These are phyloP conservation scores for Candida maltosa DNA, from an alignment of 805 yeast genomes.

Conservation along the genomic window DNA sequence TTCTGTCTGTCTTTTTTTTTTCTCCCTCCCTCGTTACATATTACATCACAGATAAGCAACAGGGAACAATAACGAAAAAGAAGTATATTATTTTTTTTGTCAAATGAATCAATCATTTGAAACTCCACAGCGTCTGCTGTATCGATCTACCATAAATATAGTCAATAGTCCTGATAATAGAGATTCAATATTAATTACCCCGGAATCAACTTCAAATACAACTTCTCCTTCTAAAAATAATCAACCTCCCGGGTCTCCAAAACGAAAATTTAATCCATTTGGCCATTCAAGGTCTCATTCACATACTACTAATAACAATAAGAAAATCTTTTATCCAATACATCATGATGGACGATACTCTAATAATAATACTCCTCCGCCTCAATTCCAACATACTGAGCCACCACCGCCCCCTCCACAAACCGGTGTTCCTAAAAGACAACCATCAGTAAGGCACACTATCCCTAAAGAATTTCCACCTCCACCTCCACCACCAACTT, in stretches of 20 bases:
- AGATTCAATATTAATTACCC: neutral
- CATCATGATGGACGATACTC: constrained; percentile 2
- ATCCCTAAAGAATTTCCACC: neutral
- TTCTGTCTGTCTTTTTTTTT: neutral
- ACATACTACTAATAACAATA: neutral
- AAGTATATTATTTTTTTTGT: neutral
- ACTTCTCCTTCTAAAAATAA: neutral
- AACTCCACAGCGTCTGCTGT: neutral
- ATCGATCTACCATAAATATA: neutral
- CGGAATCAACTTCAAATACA: neutral
- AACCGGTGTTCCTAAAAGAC: neutral
- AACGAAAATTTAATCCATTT: neutral
- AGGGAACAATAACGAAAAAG: neutral
- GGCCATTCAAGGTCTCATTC: constrained; percentile 5
- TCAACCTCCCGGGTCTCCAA: neutral
- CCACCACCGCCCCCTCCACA: neutral
- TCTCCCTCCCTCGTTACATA: neutral
- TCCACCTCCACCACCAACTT: neutral
- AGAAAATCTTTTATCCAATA: constrained; percentile 4
- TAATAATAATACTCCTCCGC: neutral
- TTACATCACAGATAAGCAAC: neutral
- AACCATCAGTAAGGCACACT: neutral
- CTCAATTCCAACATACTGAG: neutral
- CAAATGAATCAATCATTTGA: constrained; percentile 1
- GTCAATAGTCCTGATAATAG: neutral